Evolutionary conservation across 176 grass and related monocot species (phyloP).

Genomic region (Zea mays): Zm-B73-REFERENCE-NAM-5.0 NC_050096.1:200531501-200532000

Average conservation of each 20-base stretch:
- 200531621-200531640: slow-evolving; percentile 58
- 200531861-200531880: slow-evolving; percentile 11
- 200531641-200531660: slow-evolving; percentile 64
- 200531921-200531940: background rate
- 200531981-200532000: background rate
- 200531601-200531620: slow-evolving; percentile 69
- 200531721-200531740: slow-evolving; percentile 71
- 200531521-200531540: slow-evolving; percentile 63
- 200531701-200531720: slow-evolving; percentile 61
- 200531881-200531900: slow-evolving; percentile 18
- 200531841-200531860: background rate
- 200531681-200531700: slow-evolving; percentile 60
- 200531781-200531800: slow-evolving; percentile 27
- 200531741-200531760: slow-evolving; percentile 66
- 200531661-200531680: slow-evolving; percentile 62
- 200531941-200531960: background rate
- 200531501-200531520: slow-evolving; percentile 53
- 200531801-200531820: slow-evolving; percentile 2
- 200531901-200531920: slow-evolving; percentile 2
- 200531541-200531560: slow-evolving; percentile 52
- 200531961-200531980: background rate
- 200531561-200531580: slow-evolving; percentile 56
- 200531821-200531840: background rate
- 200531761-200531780: slow-evolving; percentile 39
- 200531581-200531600: slow-evolving; percentile 56